Base-by-base conservation (phyloP, 805 yeast species). In the Metschnikowia kofuensis region DNA sequence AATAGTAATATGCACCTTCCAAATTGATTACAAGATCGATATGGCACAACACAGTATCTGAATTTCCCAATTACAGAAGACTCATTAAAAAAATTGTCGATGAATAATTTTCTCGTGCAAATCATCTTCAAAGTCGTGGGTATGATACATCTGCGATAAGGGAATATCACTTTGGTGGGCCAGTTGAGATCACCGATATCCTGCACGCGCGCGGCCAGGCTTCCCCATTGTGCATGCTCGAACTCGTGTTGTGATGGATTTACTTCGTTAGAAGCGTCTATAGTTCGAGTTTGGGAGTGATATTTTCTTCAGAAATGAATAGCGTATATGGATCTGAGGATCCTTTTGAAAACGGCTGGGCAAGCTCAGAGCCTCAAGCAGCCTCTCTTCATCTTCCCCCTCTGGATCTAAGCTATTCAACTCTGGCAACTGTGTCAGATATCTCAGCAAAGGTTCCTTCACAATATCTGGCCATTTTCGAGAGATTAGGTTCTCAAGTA, bases 321-420 rank as follows among this genome's bases (percentile, higher is more conserved):
- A 56, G 58, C 49, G 44, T 41, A 7, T 54, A 50, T 42, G 57
- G 57, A 13, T 42, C 50, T 6, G 59, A 65, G 16, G 74, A 71
- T 49, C 72, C 73, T 2, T 72, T 74, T 68, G 71, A 64, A 44
- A 70, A 71, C 50, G 74, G 73, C 27, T 70, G 75, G 75, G 63
- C 67, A 14, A 48, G 54, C 11, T 51, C 47, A 32, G 41, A 47
- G 7, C 48, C 52, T 14, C 31, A 38, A 34, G 43, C 38, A n/a
- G 36, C 45, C 13, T 12, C 42, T 6, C 45, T 16, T 34, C 51
- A 29, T 21, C 39, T 43, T 32, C 42, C 44, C 10, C 44, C 38
- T 35, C 47, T 31, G 44, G 41, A 43, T 16, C 44, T 39, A 15
- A 39, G 47, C 41, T 48, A 42, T 39, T 48, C 50, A 13, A 41